Evolutionary conservation across 2,329 filamentous ascomycete species (phyloP), one percentile per base, ranked within the genome.

Genomic region (Myriosclerotinia scirpicola): DNA sequence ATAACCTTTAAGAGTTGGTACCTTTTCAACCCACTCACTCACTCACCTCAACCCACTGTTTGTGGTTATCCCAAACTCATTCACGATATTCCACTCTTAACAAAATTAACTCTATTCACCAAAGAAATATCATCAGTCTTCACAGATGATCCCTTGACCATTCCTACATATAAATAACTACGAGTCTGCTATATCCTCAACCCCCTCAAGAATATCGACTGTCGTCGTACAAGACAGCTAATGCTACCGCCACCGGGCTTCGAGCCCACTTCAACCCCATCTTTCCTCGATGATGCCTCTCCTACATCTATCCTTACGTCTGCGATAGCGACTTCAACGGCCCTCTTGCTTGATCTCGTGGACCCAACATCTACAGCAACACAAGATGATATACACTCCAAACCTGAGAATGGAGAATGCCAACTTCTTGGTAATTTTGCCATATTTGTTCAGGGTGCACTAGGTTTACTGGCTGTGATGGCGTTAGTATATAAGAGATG

Each of bases 401-500:
- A 68, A 59, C 67, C 85, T 17, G 64, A 65, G 42, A 84, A 84
- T 62, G 91, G 90, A 72, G 92, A 97, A 79, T 99, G 95, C 78
- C 85, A 89, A 71, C 84, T 99, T 12, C 84, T 99, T 2, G 95
- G 95, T 0, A 86, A 93, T 5, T 99, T 98, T 77, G 94, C 95
- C 15, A 84, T 99, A 65, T 76, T 99, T 44, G 90, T 99, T 7
- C 95, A 99, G 81, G 90, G 87, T 54, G 91, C 92, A 1, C 86
- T 99, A 22, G 95, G 95, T 22, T 86, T 84, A 22, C 81, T 97
- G 66, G 95, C 95, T 11, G 80, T 98, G 63, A 81, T 94, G 65
- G 91, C 93, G 0, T 84, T 99, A 59, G 94, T 98, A 9, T 96
- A 87, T 81, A 99, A 99, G 82, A 86, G 95, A 72, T 97, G 90